A percentile compares a stretch with the other conserved stretches of the same genome.
Conservation (phyloP, 306 rosid species). For the Prunus armeniaca region DNA sequence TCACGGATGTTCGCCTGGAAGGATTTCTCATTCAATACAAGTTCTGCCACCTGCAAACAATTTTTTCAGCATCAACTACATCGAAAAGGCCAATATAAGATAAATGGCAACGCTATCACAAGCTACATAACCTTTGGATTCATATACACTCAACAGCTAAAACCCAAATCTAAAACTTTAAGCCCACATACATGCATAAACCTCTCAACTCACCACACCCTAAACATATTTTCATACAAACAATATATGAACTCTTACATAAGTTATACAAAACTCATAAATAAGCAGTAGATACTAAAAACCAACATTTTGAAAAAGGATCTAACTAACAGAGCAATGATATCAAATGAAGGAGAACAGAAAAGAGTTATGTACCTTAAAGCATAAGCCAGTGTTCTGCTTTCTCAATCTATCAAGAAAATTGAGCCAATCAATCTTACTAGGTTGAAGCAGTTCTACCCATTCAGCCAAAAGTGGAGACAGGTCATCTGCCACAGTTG, state of each 20-base stretch:
- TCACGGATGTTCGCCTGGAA: conserved; percentile 66
- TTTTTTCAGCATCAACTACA: conserved; percentile 28
- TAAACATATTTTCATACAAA: background rate
- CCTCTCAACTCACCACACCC: background rate
- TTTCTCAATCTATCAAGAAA: conserved; percentile 68
- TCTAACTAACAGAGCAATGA: background rate
- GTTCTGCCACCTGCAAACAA: conserved; percentile 74
- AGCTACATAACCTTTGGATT: conserved; percentile 11
- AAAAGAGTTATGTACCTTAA: conserved; percentile 50
- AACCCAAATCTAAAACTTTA: background rate
- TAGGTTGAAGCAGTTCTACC: conserved; percentile 74
- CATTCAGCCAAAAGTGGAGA: conserved; percentile 63
- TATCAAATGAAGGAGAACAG: background rate
- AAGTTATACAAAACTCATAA: background rate
- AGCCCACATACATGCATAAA: background rate
- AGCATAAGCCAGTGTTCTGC: conserved; percentile 44
- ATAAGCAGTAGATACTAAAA: background rate
- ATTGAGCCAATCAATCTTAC: conserved; percentile 66
- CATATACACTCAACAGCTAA: background rate
- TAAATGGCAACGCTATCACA: conserved; percentile 8
- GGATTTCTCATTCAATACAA: conserved; percentile 64
- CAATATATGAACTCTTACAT: background rate
- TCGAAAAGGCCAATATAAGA: background rate
- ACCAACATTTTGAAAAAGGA: background rate
- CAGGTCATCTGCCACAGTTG: conserved; percentile 49